Evolutionary conservation across 495 filamentous ascomycete genomes (phyloP).

Genomic region (Delitschia confertaspora): DNA sequence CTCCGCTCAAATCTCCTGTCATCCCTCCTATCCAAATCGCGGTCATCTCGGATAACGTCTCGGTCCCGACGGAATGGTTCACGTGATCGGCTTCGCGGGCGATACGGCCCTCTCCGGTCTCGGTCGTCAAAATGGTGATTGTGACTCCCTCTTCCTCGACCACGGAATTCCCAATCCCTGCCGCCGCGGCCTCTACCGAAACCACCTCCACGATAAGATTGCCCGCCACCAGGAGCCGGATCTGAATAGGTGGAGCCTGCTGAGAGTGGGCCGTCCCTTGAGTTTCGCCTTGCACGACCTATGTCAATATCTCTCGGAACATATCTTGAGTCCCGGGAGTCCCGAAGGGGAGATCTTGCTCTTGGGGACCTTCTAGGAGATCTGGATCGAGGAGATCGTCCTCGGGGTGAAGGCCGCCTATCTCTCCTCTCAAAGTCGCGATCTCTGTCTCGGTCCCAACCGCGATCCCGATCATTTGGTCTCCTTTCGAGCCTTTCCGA

Average conservation of each 20-base stretch:
- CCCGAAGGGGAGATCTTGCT: constrained; percentile 22
- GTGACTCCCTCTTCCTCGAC: constrained; percentile 44
- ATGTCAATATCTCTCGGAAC: constrained; percentile 36
- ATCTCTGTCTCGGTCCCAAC: constrained; percentile 26
- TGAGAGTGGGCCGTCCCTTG: constrained; percentile 55
- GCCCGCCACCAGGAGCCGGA: constrained; percentile 44
- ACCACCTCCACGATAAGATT: constrained; percentile 46
- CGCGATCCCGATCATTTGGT: constrained; percentile 37
- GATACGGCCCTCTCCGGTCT: constrained; percentile 8
- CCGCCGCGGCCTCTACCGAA: constrained; percentile 54
- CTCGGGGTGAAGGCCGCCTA: constrained; percentile 41
- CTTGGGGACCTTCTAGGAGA: too few species aligned
- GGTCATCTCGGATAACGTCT: constrained; percentile 30
- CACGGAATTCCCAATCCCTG: constrained; percentile 53
- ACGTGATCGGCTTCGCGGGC: constrained; percentile 25
- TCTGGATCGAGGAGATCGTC: too few species aligned
- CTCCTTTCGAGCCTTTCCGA: constrained; percentile 29
- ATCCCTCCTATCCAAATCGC: constrained; percentile 32
- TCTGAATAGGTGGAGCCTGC: constrained; percentile 63
- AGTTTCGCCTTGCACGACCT: constrained; percentile 46
- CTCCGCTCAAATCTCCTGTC: constrained; percentile 38
- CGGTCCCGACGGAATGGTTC: constrained; percentile 28
- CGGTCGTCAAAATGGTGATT: constrained; percentile 28
- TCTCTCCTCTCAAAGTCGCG: constrained; percentile 42
- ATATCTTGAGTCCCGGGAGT: constrained; percentile 30